Base-by-base conservation (phyloP, 2,329 filamentous ascomycete genomes). In the Claviceps digitariae region DNA sequence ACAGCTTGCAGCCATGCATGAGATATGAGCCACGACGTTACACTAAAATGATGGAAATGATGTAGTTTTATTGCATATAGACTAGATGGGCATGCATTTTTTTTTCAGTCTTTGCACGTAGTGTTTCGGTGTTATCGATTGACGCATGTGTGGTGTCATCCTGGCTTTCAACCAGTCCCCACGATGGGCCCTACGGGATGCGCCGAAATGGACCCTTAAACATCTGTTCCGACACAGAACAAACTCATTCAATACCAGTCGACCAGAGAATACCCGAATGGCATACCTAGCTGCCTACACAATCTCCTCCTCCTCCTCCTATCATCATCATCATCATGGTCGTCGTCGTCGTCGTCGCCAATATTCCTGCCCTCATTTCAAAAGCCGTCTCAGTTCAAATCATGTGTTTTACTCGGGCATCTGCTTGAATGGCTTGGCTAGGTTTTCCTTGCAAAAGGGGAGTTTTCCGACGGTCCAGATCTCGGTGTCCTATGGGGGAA, bases 401-500 rank as follows among this genome's bases (percentile, higher is more conserved):
- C n/a, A n/a, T n/a, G 6, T 5, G 4, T 43, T 52, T 66, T 75
- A 81, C 65, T 79, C 64, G 13, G 81, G 81, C 81, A 85, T 84
- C 66, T 82, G 69, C 62, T 75, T 66, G 65, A 84, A 84, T 3
- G 80, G 73, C 66, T 84, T 78, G 50, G 72, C 78, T 57, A 85
- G 72, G 59, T 77, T 68, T 73, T 86, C 82, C 72, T 79, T 73
- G 72, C 82, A 83, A 72, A 85, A 86, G 17, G 82, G 82, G 58
- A 86, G 75, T 75, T 86, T 86, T 71, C 78, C 67, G 57, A 73
- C 76, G 50, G 81, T 83, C 82, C 82, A 86, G 69, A 86, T 85
- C 70, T 86, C 82, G 59, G 79, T 82, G 60, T 82, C 76, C 76
- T 80, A 27, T 3, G n/a, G 21, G 3, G n/a, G 25, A n/a, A n/a